phyloP scores from a whole-genome alignment of 345 rosid species.

The Arabis alpina region DNA sequence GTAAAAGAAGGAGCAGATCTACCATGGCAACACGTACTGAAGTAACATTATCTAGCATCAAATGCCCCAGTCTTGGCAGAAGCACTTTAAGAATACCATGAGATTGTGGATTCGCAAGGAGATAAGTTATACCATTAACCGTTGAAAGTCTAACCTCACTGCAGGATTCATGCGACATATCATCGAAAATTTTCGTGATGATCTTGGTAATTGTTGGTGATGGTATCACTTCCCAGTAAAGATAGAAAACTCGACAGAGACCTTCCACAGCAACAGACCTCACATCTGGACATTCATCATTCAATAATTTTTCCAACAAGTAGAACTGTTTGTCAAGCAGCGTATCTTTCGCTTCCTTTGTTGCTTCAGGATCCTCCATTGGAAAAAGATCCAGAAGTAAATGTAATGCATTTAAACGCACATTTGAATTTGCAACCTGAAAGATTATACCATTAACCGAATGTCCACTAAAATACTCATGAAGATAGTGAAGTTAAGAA shows the following conservation, averaged over 20 bases:
- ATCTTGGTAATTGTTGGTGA: constrained; percentile 79
- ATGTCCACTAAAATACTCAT: no score
- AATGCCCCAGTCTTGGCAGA: constrained; percentile 75
- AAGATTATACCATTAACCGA: no score
- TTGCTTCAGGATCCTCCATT: constrained; percentile 89
- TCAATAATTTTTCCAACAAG: constrained; percentile 73
- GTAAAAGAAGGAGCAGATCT: constrained; percentile 76
- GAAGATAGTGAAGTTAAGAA: no score
- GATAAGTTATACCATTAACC: constrained; percentile 74
- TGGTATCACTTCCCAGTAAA: constrained; percentile 94
- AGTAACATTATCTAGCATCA: constrained; percentile 64
- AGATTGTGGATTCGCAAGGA: constrained; percentile 90
- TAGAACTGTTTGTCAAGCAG: constrained; percentile 85
- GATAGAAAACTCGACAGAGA: constrained; percentile 77
- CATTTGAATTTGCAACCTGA: constrained; percentile 94
- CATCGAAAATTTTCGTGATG: constrained; percentile 64
- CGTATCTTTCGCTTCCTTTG: constrained; percentile 84
- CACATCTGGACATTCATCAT: constrained; percentile 87
- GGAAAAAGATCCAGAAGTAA: constrained; percentile 89
- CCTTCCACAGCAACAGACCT: constrained; percentile 97
- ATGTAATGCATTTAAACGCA: constrained; percentile 88
- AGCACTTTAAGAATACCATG: constrained; percentile 91
- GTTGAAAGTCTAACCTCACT: constrained; percentile 85
- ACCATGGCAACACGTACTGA: constrained; percentile 66
- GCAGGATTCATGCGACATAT: constrained; percentile 73